phyloP scores from a whole-genome alignment of 768 basidiomycete genomes.

The Piloderma croceum region DNA sequence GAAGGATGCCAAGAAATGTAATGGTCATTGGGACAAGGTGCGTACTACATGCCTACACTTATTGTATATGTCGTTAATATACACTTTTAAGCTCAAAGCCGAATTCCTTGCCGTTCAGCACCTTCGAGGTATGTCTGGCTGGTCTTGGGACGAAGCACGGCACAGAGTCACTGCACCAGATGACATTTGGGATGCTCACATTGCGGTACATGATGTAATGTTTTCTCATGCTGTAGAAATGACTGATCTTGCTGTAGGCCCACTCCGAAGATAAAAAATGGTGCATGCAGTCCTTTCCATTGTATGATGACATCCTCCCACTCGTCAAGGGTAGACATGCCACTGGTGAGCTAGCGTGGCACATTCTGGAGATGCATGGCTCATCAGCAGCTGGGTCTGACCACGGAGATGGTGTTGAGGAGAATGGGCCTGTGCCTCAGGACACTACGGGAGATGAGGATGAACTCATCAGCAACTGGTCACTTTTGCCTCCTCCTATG shows the following conservation, averaged over 20 bases:
- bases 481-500: too few relatives aligned
- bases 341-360: neutral
- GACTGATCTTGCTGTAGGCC: too few relatives aligned
- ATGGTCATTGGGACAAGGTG: too few relatives aligned
- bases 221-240: neutral
- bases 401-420: too few relatives aligned
- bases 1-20: too few relatives aligned
- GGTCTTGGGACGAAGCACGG: constrained; percentile 3
- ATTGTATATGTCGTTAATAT: too few relatives aligned
- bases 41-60: too few relatives aligned
- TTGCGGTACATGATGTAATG: constrained; percentile 12
- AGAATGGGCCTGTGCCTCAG: too few relatives aligned
- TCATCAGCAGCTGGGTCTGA: too few relatives aligned
- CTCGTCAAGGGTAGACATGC: neutral
- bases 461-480: too few relatives aligned
- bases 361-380: too few relatives aligned
- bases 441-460: too few relatives aligned
- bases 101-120: constrained; percentile 11
- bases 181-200: constrained; percentile 7
- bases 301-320: constrained; percentile 9
- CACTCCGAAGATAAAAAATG: constrained; percentile 15
- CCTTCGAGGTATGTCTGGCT: constrained; percentile 11
- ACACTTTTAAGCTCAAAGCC: constrained; percentile 16
- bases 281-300: constrained; percentile 11
- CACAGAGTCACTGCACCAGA: constrained; percentile 1